Evolutionary conservation across 176 grass and related monocot species (phyloP).

Genomic region (Bothriochloa decipiens): DNA sequence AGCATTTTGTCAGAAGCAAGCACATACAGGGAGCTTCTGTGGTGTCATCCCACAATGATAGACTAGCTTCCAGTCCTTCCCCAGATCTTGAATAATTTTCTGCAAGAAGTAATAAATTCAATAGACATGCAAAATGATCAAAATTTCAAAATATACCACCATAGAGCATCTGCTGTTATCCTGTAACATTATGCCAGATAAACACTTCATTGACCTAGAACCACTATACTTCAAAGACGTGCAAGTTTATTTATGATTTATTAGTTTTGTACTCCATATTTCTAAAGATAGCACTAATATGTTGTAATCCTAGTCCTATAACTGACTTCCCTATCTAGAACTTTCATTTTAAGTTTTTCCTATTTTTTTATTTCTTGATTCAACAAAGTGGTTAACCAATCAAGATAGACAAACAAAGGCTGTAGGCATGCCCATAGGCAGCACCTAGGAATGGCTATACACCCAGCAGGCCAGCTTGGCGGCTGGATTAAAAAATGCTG

Average conservation of each 20-base stretch:
- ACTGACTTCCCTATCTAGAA: constrained; percentile 8
- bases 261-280: background rate
- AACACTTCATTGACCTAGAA: constrained; percentile 18
- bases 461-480: background rate
- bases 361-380: constrained; percentile 3
- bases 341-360: constrained; percentile 17
- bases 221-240: background rate
- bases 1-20: constrained; percentile 28
- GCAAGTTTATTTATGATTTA: background rate
- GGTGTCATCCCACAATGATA: constrained; percentile 88
- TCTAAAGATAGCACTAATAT: constrained; percentile 9
- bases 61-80: constrained; percentile 87
- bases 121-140: constrained; percentile 28
- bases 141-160: constrained; percentile 23
- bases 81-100: constrained; percentile 75
- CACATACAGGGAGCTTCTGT: constrained; percentile 81
- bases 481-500: background rate
- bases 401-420: background rate
- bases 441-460: background rate
- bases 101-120: constrained; percentile 48
- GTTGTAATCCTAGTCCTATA: background rate
- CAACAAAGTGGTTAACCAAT: constrained; percentile 4
- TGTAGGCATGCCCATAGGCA: background rate
- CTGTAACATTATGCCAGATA: background rate
- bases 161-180: background rate